These are phyloP conservation scores for Euphorbia peplus DNA, from an alignment of 345 rosid species.

Conservation along the genomic window DNA sequence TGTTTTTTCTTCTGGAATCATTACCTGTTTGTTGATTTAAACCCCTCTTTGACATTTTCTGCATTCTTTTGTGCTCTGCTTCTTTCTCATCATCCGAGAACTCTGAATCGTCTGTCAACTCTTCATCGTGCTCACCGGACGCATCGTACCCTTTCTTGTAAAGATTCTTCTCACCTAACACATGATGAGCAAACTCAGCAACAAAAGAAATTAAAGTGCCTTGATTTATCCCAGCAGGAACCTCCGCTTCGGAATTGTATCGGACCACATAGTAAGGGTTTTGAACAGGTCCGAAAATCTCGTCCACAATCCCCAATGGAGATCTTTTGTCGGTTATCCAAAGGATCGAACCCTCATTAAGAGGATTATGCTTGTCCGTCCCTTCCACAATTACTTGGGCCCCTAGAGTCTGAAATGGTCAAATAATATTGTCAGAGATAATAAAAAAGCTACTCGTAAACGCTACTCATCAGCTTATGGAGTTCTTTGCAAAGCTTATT, in stretches of 20 bases:
- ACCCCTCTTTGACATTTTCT: constrained; percentile 69
- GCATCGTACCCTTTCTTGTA: constrained; percentile 95
- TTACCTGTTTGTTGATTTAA: constrained; percentile 35
- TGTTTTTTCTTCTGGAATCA: constrained; percentile 44
- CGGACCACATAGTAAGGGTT: constrained; percentile 82
- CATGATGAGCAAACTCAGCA: constrained; percentile 68
- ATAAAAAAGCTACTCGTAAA: no score
- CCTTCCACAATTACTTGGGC: constrained; percentile 89
- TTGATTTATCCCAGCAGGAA: constrained; percentile 55
- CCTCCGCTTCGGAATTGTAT: constrained; percentile 84
- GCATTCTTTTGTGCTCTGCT: constrained; percentile 65
- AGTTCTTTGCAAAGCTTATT: neutral
- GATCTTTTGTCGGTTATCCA: constrained; percentile 70
- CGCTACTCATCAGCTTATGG: no score
- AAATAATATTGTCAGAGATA: no score
- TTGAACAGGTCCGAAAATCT: constrained; percentile 92
- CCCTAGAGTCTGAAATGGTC: constrained; percentile 57
- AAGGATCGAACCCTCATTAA: constrained; percentile 76
- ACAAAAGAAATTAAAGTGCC: constrained; percentile 74
- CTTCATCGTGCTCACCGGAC: constrained; percentile 93
- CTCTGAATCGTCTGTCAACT: constrained; percentile 68
- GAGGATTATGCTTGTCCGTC: constrained; percentile 68
- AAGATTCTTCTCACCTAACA: constrained; percentile 62
- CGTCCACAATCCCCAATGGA: constrained; percentile 81
- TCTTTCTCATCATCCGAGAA: constrained; percentile 98